These are phyloP conservation scores for Plasmodium gonderi DNA, from an alignment of 169 alveolate genomes.

Conservation along the genomic window DNA sequence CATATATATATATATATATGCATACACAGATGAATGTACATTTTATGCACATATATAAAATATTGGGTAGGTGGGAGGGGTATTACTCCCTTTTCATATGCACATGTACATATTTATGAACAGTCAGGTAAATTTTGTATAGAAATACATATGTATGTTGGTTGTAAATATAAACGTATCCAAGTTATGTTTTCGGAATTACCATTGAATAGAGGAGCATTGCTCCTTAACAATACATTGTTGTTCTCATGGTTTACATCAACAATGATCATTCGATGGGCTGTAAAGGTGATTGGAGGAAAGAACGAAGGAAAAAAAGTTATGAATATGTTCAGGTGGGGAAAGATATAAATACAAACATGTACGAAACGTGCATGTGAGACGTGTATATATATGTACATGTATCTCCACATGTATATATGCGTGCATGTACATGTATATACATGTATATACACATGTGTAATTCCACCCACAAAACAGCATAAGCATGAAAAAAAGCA, in stretches of 20 bases:
- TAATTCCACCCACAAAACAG: no score
- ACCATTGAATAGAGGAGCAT: constrained; percentile 54
- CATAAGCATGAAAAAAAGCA: background rate
- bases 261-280: constrained; percentile 16
- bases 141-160: no score
- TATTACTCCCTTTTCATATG: background rate
- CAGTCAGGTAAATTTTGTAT: no score
- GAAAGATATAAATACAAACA: background rate
- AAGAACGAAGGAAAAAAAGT: background rate
- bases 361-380: background rate
- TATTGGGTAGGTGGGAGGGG: background rate
- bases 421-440: background rate
- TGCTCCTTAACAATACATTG: constrained; percentile 29
- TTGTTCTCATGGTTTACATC: constrained; percentile 27
- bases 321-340: background rate
- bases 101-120: background rate
- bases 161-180: background rate
- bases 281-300: background rate
- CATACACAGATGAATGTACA: no score
- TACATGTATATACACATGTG: background rate
- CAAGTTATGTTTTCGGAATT: background rate
- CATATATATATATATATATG: no score
- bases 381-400: background rate
- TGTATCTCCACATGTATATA: no score
- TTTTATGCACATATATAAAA: no score